Base-by-base conservation (phyloP, 495 filamentous ascomycete species). In the Neurospora africana region DNA sequence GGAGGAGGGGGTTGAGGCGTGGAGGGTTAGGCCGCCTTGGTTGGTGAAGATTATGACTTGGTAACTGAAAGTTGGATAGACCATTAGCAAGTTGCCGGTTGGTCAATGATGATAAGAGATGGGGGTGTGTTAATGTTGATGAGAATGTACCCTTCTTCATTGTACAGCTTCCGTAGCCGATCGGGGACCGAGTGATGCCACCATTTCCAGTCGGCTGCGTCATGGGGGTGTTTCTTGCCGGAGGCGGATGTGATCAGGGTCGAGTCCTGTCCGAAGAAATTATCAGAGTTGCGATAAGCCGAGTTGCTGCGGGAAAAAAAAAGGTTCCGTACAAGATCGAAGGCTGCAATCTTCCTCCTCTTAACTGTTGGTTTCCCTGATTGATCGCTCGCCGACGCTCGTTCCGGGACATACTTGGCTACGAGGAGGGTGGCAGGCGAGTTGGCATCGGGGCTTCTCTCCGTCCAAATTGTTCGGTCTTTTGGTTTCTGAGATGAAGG, bases 141-240 rank as follows among this genome's bases (percentile, higher is more conserved):
- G 38, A 41, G 40, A 7, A n/a, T 2, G 7, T 83, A 96, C 89
- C 92, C 93, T 77, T 93, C 88, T 38, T 86, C 82, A 17, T 79
- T 39, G 74, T 92, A 84, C 8, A 98, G 82, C 65, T 88, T 81
- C 69, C 85, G 86, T 10, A 99, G 74, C 15, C 80, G 86, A 0
- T 78, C 80, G 1, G 93, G 92, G 1, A 98, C 92, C 21, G 80
- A 86, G 11, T 81, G 61, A 77, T 97, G 84, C 94, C 94, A 98
- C 95, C 95, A 99, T 81, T 91, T 92, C 95, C 95, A 99, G 80
- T 98, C 95, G 5, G 84, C 80, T 0, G 89, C 85, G 72, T 89
- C 88, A 74, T 85, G 86, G 7, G 89, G 85, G 73, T 93, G 94
- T 36, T 85, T 89, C 77, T 93, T 95, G 6, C 94, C 94, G 0